A percentile compares a stretch with the other conserved stretches of the same genome.
Evolutionary conservation across 1,284 basidiomycete species (phyloP).

Genomic region (Sanghuangporus weigelae): DNA sequence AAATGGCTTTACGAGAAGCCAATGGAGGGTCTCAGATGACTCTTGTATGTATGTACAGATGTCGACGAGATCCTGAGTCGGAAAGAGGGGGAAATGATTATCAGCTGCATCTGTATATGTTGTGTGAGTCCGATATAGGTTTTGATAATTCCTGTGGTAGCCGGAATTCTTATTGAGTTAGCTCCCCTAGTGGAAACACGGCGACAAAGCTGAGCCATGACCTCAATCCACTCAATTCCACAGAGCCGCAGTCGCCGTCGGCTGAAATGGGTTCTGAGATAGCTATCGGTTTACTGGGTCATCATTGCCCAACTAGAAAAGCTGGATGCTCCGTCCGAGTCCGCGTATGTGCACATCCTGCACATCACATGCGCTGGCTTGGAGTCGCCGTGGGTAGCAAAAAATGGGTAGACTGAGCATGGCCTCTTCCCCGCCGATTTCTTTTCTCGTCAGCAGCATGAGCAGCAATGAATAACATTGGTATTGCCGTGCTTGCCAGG

Average conservation of each 20-base stretch:
- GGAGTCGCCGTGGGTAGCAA: background rate
- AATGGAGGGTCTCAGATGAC: background rate
- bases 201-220: background rate
- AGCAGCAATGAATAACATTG: background rate
- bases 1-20: background rate
- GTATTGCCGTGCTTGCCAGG: background rate
- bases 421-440: background rate
- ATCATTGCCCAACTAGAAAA: background rate
- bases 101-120: background rate
- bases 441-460: too few relatives aligned
- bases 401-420: background rate
- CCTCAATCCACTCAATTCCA: background rate
- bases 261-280: background rate
- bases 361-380: background rate
- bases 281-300: background rate
- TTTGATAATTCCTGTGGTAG: background rate
- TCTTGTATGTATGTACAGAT: background rate
- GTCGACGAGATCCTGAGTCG: background rate
- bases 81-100: background rate
- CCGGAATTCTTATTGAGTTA: too few relatives aligned
- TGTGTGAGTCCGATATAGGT: background rate
- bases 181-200: too few relatives aligned
- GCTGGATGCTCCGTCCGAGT: background rate
- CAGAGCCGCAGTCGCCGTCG: background rate
- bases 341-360: background rate